Evolutionary conservation across 2,329 filamentous ascomycete genomes (phyloP).

Genomic region (Hypoxylon sp.): DNA sequence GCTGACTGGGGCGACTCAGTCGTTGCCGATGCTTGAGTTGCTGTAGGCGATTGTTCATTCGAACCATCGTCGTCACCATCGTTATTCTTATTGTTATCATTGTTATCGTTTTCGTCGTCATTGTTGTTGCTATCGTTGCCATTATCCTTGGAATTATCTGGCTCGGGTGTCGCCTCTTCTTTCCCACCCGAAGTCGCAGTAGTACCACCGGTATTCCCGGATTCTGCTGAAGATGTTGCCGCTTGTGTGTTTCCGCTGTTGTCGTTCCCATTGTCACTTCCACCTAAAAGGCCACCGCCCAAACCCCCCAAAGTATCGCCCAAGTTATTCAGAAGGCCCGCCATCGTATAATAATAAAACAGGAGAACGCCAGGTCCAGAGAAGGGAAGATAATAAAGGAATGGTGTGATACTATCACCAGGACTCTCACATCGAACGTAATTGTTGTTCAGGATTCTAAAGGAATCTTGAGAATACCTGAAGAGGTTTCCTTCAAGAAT

Average conservation of each 20-base stretch:
- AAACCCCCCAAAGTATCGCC: slow-evolving; percentile 45
- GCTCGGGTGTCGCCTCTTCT: slow-evolving; percentile 25
- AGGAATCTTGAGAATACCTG: slow-evolving; percentile 29
- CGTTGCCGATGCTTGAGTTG: slow-evolving; percentile 13
- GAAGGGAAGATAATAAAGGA: slow-evolving; percentile 46
- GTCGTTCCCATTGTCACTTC: slow-evolving; percentile 12
- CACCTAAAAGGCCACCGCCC: slow-evolving; percentile 36
- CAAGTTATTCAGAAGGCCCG: slow-evolving; percentile 50
- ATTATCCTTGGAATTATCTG: slow-evolving; percentile 15
- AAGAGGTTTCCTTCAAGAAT: slow-evolving; percentile 33
- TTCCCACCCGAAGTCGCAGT: slow-evolving; percentile 29
- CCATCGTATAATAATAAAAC: slow-evolving; percentile 48
- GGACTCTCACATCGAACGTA: slow-evolving; percentile 41
- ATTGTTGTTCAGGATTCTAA: slow-evolving; percentile 26
- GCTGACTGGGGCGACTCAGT: slow-evolving; percentile 17
- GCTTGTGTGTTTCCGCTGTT: slow-evolving; percentile 21
- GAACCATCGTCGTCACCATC: slow-evolving; percentile 2
- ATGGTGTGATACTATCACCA: slow-evolving; percentile 31
- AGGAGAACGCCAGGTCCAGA: slow-evolving; percentile 52
- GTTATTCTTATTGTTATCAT: background rate
- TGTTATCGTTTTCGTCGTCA: background rate
- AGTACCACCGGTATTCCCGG: slow-evolving; percentile 30
- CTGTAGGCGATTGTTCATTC: background rate
- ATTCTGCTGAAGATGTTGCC: slow-evolving; percentile 31
- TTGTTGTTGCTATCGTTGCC: slow-evolving; percentile 3